phyloP scores from a whole-genome alignment of 495 filamentous ascomycete genomes.

The Neurospora sp. region DNA sequence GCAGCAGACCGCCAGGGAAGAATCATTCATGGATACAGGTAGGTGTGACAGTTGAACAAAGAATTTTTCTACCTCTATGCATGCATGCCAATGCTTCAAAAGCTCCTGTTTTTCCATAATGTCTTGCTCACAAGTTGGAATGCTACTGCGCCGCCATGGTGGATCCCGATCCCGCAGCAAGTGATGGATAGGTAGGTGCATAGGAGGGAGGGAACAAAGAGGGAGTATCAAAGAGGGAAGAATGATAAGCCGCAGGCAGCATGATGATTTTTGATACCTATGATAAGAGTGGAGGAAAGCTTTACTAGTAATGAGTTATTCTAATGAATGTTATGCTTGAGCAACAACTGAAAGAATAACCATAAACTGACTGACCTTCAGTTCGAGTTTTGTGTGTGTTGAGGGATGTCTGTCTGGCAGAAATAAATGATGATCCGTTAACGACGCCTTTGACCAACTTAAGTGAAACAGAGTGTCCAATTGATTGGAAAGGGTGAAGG shows the following conservation, averaged over 20 bases:
- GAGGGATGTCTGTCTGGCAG: too few relatives aligned
- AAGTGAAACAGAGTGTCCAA: too few relatives aligned
- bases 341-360: not conserved
- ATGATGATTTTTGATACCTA: not conserved
- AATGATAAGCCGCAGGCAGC: not conserved
- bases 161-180: not conserved
- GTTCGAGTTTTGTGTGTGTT: not conserved
- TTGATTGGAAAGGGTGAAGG: too few relatives aligned
- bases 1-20: too few relatives aligned
- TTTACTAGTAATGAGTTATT: not conserved
- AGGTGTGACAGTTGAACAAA: not conserved
- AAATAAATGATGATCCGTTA: too few relatives aligned
- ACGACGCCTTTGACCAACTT: too few relatives aligned
- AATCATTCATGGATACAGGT: not conserved
- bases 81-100: not conserved
- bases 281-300: not conserved
- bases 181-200: not conserved
- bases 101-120: not conserved
- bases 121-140: not conserved
- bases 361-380: not conserved
- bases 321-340: not conserved
- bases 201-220: not conserved
- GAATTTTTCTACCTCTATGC: not conserved
- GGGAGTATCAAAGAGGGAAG: not conserved
- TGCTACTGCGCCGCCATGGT: not conserved